These are phyloP conservation scores for Arabis hirsuta DNA, from an alignment of 345 rosid genomes.

Conservation along the genomic window DNA sequence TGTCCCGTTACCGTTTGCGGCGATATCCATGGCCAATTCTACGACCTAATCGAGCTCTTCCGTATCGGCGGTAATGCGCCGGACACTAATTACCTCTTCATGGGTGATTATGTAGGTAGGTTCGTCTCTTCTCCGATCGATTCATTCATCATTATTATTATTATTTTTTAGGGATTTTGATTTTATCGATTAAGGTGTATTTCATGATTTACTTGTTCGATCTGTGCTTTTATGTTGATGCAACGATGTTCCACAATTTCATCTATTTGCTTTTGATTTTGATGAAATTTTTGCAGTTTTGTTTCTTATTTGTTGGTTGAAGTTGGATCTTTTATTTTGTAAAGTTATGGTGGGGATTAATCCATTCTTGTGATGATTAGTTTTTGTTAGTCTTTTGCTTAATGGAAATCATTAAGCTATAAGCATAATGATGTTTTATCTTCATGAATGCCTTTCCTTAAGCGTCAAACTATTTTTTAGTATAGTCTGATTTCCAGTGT, in stretches of 20 bases:
- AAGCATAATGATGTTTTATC: not conserved
- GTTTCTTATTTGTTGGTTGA: not conserved
- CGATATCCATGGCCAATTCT: slow-evolving; percentile 98
- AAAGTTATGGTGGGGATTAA: not conserved
- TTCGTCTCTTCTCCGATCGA: slow-evolving; percentile 27
- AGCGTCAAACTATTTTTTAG: too few species aligned
- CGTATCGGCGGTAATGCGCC: slow-evolving; percentile 96
- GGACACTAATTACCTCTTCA: slow-evolving; percentile 95
- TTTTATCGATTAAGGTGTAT: not conserved
- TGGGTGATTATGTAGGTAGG: slow-evolving; percentile 99
- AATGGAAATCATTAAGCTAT: not conserved
- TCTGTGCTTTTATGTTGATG: slow-evolving; percentile 2
- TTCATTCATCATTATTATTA: not conserved
- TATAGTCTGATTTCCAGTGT: too few species aligned
- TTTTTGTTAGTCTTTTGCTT: slow-evolving; percentile 7
- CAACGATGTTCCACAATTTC: not conserved
- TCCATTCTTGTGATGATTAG: not conserved
- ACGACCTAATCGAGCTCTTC: slow-evolving; percentile 97
- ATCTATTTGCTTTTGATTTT: not conserved
- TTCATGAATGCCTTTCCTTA: not conserved
- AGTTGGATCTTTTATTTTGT: too few species aligned
- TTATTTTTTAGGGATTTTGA: slow-evolving; percentile 8
- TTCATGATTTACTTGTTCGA: not conserved
- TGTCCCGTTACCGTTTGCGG: slow-evolving; percentile 99
- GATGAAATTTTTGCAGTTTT: not conserved